Evolutionary conservation across 148 eudicot genomes (phyloP).

Genomic region (Diospyros kaki): DNA sequence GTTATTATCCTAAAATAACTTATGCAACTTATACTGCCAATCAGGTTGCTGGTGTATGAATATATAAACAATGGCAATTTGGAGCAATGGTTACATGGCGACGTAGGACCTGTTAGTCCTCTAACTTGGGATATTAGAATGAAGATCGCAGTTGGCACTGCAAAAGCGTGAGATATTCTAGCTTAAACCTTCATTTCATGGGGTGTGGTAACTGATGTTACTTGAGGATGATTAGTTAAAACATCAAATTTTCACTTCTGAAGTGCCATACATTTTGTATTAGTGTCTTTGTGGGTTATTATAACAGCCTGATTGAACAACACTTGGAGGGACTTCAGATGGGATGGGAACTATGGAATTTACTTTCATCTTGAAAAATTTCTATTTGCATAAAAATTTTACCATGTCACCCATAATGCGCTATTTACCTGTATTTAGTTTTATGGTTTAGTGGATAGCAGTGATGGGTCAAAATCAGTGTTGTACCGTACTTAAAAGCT

Average conservation of each 20-base stretch:
- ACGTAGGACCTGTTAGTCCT: constrained; percentile 70
- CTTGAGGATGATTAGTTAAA: not conserved
- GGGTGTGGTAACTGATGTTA: not conserved
- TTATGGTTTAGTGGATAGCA: not conserved
- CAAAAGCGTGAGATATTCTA: constrained; percentile 64
- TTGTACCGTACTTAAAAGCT: not conserved
- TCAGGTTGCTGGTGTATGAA: constrained; percentile 92
- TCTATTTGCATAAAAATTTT: not conserved
- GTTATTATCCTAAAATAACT: not conserved
- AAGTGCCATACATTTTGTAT: not conserved
- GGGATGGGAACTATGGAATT: not conserved
- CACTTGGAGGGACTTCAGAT: not conserved
- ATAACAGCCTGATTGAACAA: not conserved
- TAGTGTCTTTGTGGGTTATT: not conserved
- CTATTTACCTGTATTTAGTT: too few species aligned
- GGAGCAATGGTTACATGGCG: constrained; percentile 98
- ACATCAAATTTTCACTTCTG: not conserved
- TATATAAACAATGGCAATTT: constrained; percentile 82
- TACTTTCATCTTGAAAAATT: not conserved
- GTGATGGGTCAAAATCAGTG: not conserved
- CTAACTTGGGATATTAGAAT: constrained; percentile 79
- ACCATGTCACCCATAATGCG: too few species aligned
- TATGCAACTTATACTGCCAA: constrained; percentile 9
- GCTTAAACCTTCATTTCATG: constrained; percentile 1
- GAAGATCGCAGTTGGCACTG: constrained; percentile 87